Conservation (phyloP, 73 alveolate genomes). For the Tetrahymena borealis region DNA sequence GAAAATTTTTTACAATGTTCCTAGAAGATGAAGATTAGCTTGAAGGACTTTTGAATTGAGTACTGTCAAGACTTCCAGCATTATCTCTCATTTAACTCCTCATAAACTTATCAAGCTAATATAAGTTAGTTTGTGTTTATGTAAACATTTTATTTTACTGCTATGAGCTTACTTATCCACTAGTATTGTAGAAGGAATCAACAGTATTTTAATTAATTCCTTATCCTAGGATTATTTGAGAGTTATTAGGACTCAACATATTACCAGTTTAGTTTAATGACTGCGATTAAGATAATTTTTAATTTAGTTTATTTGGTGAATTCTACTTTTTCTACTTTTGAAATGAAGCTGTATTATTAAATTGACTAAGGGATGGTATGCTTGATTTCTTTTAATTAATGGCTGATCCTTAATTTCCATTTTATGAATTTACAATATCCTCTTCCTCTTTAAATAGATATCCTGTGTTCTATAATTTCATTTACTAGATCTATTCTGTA, state of each 20-base stretch:
- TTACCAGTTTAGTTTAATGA: neutral
- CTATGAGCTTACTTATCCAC: neutral
- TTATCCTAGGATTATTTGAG: neutral
- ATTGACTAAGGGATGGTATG: neutral
- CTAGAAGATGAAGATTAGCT: neutral
- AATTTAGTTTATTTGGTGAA: neutral
- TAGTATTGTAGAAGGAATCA: neutral
- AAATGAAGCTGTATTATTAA: neutral
- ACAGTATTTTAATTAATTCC: neutral
- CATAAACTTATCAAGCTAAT: neutral
- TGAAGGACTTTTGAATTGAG: neutral
- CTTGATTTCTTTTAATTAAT: neutral
- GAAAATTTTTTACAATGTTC: neutral
- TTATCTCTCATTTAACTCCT: neutral
- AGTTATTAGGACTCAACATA: neutral
- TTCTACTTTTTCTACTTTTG: neutral
- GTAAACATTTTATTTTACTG: neutral
- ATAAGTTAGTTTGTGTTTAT: neutral
- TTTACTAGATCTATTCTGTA: neutral
- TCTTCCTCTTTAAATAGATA: neutral
- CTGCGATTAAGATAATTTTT: neutral
- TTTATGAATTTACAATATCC: neutral
- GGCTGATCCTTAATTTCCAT: neutral
- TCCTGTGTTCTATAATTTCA: neutral
- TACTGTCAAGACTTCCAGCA: neutral